These are phyloP conservation scores for Pseudogymnoascus sp. DNA, from an alignment of 2,329 filamentous ascomycete genomes.

Conservation along the genomic window DNA sequence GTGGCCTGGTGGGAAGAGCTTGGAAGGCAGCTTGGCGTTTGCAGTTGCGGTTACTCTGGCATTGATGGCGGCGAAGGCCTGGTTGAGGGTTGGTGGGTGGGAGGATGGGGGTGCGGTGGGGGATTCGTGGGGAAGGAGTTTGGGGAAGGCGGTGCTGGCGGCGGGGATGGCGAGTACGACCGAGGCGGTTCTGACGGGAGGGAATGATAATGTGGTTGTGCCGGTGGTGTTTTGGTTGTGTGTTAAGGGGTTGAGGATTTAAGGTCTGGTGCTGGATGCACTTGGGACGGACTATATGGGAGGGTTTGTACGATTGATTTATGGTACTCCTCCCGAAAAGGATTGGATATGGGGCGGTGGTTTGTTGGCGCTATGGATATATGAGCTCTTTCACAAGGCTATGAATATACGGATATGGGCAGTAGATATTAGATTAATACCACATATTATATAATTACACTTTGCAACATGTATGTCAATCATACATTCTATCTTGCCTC, in stretches of 20 bases:
- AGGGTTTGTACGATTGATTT: background rate
- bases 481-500: background rate
- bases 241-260: conserved; percentile 56
- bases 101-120: conserved; percentile 64
- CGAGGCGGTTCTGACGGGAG: conserved; percentile 89
- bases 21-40: conserved; percentile 83
- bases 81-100: conserved; percentile 72
- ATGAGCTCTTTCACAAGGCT: conserved; percentile 4
- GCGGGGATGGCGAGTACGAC: conserved; percentile 79
- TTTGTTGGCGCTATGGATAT: background rate
- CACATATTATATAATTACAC: background rate
- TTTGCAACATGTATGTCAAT: background rate
- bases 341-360: background rate
- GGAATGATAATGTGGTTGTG: conserved; percentile 97
- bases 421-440: background rate
- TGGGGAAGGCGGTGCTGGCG: conserved; percentile 64
- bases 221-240: conserved; percentile 89
- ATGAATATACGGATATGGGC: background rate
- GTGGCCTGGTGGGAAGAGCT: conserved; percentile 92
- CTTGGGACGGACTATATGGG: background rate
- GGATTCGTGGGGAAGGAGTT: conserved; percentile 56
- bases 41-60: conserved; percentile 69
- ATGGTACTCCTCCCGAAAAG: background rate
- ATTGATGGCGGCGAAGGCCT: conserved; percentile 59
- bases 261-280: background rate